These are phyloP conservation scores for Pythium folliculosum DNA, from an alignment of 352 stramenopile species.

Conservation along the genomic window DNA sequence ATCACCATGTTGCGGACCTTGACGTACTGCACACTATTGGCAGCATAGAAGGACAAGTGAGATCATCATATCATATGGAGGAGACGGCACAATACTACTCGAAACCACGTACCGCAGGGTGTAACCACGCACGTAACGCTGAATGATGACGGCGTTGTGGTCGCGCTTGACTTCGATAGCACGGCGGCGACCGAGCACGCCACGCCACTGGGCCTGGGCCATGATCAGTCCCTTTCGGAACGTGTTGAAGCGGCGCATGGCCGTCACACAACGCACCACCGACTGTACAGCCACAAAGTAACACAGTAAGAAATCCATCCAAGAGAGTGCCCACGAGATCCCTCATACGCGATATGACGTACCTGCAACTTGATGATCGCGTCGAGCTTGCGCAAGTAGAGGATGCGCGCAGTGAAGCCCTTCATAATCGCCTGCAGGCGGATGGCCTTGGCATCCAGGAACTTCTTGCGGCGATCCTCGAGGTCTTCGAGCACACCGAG, in stretches of 20 bases:
- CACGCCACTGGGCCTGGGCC: constrained; percentile 70
- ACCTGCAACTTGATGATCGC: constrained; percentile 84
- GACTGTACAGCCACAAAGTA: constrained; percentile 39
- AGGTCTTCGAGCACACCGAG: constrained; percentile 83
- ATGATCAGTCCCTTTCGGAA: constrained; percentile 67
- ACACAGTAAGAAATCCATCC: background rate
- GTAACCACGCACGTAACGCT: constrained; percentile 76
- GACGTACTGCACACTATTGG: constrained; percentile 47
- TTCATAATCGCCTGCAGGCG: constrained; percentile 82
- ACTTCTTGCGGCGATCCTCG: constrained; percentile 85
- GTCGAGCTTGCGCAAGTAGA: constrained; percentile 71
- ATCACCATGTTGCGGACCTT: constrained; percentile 73
- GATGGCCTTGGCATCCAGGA: constrained; percentile 77
- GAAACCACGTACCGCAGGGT: constrained; percentile 53
- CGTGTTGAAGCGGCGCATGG: constrained; percentile 86
- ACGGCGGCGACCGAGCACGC: constrained; percentile 63
- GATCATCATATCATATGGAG: background rate
- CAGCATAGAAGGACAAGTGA: background rate
- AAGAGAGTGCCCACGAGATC: background rate
- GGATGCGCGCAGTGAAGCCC: constrained; percentile 71
- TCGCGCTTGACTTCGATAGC: constrained; percentile 80
- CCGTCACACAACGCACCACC: constrained; percentile 77
- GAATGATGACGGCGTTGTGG: constrained; percentile 82
- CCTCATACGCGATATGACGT: background rate
- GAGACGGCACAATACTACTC: no score